phyloP scores from a whole-genome alignment of 495 filamentous ascomycete species.

The Penicilliopsis zonata region DNA sequence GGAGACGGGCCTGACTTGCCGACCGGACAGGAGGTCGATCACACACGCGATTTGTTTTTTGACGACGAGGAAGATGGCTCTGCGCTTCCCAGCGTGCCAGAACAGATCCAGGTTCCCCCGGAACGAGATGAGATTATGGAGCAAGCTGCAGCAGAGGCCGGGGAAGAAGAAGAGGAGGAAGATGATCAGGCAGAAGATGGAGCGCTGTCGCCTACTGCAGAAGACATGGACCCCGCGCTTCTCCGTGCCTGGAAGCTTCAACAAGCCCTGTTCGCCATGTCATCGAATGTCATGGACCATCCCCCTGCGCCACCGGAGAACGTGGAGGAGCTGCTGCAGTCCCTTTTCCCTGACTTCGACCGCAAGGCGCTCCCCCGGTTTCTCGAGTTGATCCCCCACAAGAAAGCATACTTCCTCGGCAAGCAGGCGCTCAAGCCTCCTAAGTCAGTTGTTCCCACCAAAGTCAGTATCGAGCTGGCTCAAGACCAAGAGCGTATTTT shows the following conservation, averaged over 20 bases:
- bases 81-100: conserved; percentile 11
- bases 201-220: conserved; percentile 13
- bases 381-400: conserved; percentile 61
- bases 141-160: conserved; percentile 13
- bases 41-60: conserved; percentile 27
- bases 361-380: conserved; percentile 52
- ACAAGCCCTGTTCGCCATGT: conserved; percentile 40
- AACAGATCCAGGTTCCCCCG: conserved; percentile 12
- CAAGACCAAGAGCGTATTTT: conserved; percentile 74
- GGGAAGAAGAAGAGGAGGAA: conserved; percentile 23
- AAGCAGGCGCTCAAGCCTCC: conserved; percentile 63
- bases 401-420: conserved; percentile 55
- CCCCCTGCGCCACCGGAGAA: conserved; percentile 49
- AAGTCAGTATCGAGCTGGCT: conserved; percentile 72
- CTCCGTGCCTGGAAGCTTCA: conserved; percentile 39
- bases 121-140: conserved; percentile 19
- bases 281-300: conserved; percentile 24
- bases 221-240: conserved; percentile 33
- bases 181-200: conserved; percentile 18
- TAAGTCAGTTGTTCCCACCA: conserved; percentile 71
- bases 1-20: conserved; percentile 36
- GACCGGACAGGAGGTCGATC: conserved; percentile 24
- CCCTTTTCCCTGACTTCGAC: conserved; percentile 60
- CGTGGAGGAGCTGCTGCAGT: conserved; percentile 53
- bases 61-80: conserved; percentile 23